Percentiles rank a stretch among this genome's conserved stretches.
Conservation (phyloP, 2,329 filamentous ascomycete genomes). For the Microdochium nivale region DNA sequence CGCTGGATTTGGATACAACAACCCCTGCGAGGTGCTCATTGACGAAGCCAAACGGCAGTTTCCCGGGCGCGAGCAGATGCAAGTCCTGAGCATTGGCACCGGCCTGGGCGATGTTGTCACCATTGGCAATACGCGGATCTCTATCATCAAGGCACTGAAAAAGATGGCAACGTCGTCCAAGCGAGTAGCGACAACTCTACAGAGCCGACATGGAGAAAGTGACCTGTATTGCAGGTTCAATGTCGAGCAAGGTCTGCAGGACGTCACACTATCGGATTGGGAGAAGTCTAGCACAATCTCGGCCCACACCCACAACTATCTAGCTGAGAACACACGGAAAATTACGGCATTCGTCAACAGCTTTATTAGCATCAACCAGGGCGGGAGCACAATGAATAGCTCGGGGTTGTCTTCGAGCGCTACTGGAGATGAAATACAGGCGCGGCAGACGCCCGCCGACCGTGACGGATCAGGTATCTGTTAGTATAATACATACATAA, state of each 20-base stretch:
- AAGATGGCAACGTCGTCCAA: conserved; percentile 11
- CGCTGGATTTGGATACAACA: conserved; percentile 21
- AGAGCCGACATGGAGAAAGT: conserved; percentile 6
- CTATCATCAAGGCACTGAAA: conserved; percentile 11
- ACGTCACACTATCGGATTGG: conserved; percentile 16
- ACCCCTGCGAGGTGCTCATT: conserved; percentile 19
- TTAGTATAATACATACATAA: not conserved
- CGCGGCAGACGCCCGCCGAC: not conserved
- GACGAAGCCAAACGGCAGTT: conserved; percentile 16
- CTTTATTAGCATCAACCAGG: not conserved
- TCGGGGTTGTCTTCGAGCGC: not conserved
- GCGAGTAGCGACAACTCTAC: conserved; percentile 8
- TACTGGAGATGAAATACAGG: not conserved
- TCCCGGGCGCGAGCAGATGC: conserved; percentile 5
- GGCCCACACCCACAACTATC: conserved; percentile 12
- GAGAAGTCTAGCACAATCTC: conserved; percentile 12
- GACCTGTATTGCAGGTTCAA: conserved; percentile 16
- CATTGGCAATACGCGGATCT: conserved; percentile 6
- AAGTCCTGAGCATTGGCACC: conserved; percentile 17
- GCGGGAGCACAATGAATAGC: not conserved
- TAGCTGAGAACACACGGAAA: conserved; percentile 4
- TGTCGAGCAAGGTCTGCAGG: conserved; percentile 16
- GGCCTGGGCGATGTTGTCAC: conserved; percentile 12
- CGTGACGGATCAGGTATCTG: not conserved
- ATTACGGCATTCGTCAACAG: not conserved